Percentiles rank a stretch among this genome's conserved stretches.
Conservation (phyloP, 2,329 filamentous ascomycete species). For the Calonectria henricotiae region DNA sequence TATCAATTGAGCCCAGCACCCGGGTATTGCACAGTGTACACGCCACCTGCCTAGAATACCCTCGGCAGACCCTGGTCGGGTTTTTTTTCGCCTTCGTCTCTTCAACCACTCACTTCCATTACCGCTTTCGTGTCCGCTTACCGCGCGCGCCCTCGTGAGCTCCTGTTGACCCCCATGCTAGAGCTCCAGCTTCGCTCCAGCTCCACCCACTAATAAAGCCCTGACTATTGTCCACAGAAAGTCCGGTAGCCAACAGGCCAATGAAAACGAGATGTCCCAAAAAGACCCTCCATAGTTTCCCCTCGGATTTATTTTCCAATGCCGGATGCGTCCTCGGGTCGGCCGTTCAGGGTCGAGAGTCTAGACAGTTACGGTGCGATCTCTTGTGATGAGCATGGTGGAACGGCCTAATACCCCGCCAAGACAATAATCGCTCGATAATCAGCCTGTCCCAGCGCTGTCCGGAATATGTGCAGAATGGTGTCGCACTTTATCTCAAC, state of each 20-base stretch:
- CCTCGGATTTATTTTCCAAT: slow-evolving; percentile 22
- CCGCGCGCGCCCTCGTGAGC: slow-evolving; percentile 34
- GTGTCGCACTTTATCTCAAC: background rate
- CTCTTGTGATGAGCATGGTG: slow-evolving; percentile 2
- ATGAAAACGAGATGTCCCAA: slow-evolving; percentile 28
- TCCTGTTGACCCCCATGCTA: slow-evolving; percentile 30
- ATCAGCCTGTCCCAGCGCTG: slow-evolving; percentile 1
- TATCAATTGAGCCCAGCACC: background rate
- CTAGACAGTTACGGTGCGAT: background rate
- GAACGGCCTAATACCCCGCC: slow-evolving; percentile 18
- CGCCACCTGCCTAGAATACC: slow-evolving; percentile 10
- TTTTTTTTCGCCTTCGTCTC: slow-evolving; percentile 7
- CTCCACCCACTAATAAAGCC: slow-evolving; percentile 43
- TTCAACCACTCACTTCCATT: slow-evolving; percentile 24
- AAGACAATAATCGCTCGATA: slow-evolving; percentile 24
- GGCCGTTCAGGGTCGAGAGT: slow-evolving; percentile 9
- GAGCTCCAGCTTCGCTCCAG: slow-evolving; percentile 24
- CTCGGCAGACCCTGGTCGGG: slow-evolving; percentile 39
- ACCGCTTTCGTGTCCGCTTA: slow-evolving; percentile 35
- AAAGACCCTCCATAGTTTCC: background rate
- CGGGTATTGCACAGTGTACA: background rate
- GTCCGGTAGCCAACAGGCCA: slow-evolving; percentile 29
- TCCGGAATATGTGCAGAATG: background rate
- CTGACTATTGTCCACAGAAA: slow-evolving; percentile 16
- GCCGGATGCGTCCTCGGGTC: slow-evolving; percentile 9